phyloP scores from a whole-genome alignment of 805 yeast species.

The Candida stauntonica region DNA sequence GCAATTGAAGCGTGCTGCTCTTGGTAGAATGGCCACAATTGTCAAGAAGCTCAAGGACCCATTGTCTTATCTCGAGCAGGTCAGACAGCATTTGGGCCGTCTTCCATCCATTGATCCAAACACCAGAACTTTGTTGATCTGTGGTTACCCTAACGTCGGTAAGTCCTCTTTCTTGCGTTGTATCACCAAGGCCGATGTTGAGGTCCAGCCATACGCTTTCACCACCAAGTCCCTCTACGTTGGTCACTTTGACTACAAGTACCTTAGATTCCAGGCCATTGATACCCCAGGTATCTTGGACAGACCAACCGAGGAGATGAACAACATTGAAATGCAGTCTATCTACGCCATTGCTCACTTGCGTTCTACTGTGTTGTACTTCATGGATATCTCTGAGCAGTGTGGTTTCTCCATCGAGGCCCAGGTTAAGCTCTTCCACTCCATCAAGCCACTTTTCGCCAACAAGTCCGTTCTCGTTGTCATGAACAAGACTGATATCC shows the following conservation, averaged over 20 bases:
- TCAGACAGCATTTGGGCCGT: slow-evolving; percentile 98
- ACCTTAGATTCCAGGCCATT: slow-evolving; percentile 95
- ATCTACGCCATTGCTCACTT: slow-evolving; percentile 98
- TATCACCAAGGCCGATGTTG: slow-evolving; percentile 97
- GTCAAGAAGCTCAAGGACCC: slow-evolving; percentile 95
- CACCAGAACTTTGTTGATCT: slow-evolving; percentile 92
- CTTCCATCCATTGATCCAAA: slow-evolving; percentile 97
- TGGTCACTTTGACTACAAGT: slow-evolving; percentile 98
- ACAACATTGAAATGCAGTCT: slow-evolving; percentile 98
- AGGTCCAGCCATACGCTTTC: slow-evolving; percentile 98
- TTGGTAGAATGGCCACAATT: slow-evolving; percentile 99
- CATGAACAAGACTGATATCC: slow-evolving; percentile 90
- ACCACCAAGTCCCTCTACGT: slow-evolving; percentile 96
- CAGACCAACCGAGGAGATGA: slow-evolving; percentile 99
- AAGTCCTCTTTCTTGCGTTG: slow-evolving; percentile 91
- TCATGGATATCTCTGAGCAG: slow-evolving; percentile 98
- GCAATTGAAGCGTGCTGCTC: slow-evolving; percentile 96
- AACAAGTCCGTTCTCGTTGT: slow-evolving; percentile 95
- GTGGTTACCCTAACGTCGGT: slow-evolving; percentile 99
- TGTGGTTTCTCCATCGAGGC: slow-evolving; percentile 98
- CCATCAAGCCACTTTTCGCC: slow-evolving; percentile 95
- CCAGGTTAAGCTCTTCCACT: slow-evolving; percentile 94
- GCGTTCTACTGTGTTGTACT: slow-evolving; percentile 92
- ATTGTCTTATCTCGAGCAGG: slow-evolving; percentile 90
- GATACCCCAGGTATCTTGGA: slow-evolving; percentile 99